Percentiles rank a stretch among this genome's conserved stretches.
These are phyloP conservation scores for Martensiomyces pterosporus DNA, from an alignment of 192 early-diverging fungal species.

Conservation along the genomic window DNA sequence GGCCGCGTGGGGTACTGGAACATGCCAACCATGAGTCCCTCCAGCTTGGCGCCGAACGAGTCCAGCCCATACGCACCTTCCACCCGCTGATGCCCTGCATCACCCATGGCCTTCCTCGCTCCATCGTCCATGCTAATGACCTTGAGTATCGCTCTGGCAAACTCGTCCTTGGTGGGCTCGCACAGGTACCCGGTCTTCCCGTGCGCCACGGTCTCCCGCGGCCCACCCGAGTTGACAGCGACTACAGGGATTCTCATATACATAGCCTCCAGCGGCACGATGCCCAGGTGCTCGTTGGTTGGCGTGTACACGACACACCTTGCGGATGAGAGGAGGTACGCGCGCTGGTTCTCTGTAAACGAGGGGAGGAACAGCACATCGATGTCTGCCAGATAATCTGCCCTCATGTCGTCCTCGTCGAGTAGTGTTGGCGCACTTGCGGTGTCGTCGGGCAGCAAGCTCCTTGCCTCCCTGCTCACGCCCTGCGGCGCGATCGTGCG, in stretches of 20 bases:
- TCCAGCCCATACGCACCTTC: conserved; percentile 59
- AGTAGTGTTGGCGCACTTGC: conserved; percentile 8
- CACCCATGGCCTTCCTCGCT: conserved; percentile 56
- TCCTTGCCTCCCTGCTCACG: conserved; percentile 1
- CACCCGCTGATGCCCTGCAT: conserved; percentile 58
- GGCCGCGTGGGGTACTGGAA: conserved; percentile 14
- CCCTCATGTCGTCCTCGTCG: background rate
- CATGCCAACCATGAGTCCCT: conserved; percentile 55
- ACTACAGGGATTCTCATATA: conserved; percentile 82
- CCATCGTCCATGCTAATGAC: conserved; percentile 45
- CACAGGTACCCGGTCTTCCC: conserved; percentile 76
- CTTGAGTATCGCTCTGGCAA: conserved; percentile 58
- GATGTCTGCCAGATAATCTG: conserved; percentile 25
- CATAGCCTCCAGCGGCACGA: conserved; percentile 97
- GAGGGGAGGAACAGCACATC: conserved; percentile 88
- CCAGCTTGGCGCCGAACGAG: conserved; percentile 66
- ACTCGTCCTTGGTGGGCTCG: conserved; percentile 52
- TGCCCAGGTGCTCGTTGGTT: conserved; percentile 91
- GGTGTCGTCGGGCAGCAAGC: conserved; percentile 14
- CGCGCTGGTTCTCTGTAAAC: conserved; percentile 76
- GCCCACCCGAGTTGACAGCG: conserved; percentile 82
- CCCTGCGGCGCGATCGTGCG: conserved; percentile 28
- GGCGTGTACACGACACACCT: conserved; percentile 83
- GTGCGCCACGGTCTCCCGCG: conserved; percentile 74
- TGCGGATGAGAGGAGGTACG: conserved; percentile 61